These are phyloP conservation scores for Acacia concinna DNA, from an alignment of 331 rosid species.

Conservation along the genomic window DNA sequence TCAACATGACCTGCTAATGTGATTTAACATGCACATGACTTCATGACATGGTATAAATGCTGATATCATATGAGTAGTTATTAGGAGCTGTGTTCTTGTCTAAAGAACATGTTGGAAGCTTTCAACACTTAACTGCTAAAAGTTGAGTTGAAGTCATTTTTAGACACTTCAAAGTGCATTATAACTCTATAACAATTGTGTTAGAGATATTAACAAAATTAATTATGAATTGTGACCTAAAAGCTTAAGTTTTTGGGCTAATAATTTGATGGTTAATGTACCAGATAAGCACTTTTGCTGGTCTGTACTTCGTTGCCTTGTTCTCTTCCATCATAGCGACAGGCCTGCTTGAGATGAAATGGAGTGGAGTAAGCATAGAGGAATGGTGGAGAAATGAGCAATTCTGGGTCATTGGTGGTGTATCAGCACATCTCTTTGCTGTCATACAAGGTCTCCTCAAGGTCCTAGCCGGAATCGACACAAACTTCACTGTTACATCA, in stretches of 20 bases:
- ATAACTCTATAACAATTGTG: background rate
- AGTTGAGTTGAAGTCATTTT: background rate
- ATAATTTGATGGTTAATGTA: conserved; percentile 13
- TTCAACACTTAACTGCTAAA: background rate
- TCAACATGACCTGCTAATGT: background rate
- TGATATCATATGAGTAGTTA: background rate
- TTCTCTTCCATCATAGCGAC: conserved; percentile 69
- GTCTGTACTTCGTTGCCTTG: conserved; percentile 65
- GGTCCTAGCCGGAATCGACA: conserved; percentile 76
- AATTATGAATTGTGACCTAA: background rate
- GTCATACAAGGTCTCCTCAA: conserved; percentile 76
- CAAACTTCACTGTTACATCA: conserved; percentile 75
- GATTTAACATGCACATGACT: background rate
- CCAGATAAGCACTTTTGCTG: conserved; percentile 75
- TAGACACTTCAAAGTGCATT: background rate
- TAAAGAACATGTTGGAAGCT: background rate
- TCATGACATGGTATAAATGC: background rate
- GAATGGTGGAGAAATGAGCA: conserved; percentile 92
- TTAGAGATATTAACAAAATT: background rate
- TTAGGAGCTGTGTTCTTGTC: background rate
- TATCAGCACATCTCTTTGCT: conserved; percentile 71
- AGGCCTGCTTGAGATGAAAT: conserved; percentile 71
- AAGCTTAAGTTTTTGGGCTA: background rate
- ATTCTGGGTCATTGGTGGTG: conserved; percentile 84
- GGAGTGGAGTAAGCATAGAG: conserved; percentile 85